Base-by-base conservation (phyloP, 1,284 basidiomycete genomes). In the Leccinum griseonigrum region DNA sequence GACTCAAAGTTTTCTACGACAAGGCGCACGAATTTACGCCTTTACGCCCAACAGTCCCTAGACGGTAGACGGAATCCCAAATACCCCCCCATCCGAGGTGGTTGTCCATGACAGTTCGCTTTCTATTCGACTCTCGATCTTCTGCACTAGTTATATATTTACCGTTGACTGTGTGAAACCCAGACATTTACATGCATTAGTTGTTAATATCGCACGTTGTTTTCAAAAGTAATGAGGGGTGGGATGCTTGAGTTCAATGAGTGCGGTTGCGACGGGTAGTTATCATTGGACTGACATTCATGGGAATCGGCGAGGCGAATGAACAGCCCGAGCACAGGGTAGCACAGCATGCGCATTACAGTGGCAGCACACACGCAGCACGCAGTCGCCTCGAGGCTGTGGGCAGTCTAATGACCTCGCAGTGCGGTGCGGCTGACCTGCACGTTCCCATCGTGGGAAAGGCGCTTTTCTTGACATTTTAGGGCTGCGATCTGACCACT, bases 11-110 rank as follows among this genome's bases (percentile, higher is more conserved):
- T 91, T 94, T 69, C 75, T 90, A 65, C 83, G 88, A 62, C 91
- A 94, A 76, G 91, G 90, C 58, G 88, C 89, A 59, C 83, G 87
- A 73, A 87, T 93, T 81, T 85, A 85, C 72, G 80, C 83, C 64
- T 82, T 84, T 64, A 75, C 74, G 56, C 72, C 72, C 56, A 75
- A 64, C 61, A 68, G 60, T 60, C 68, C 73, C 38, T 74, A 76
- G 75, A 75, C 52, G 50, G 60, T 72, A 70, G 74, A 74, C 40
- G 11, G 54, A 46, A n/a, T 32, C 11, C 53, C 43, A 32, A 29
- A 56, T 56, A 53, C n/a, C 36, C 54, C 43, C 54, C 43, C 46
- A 60, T 50, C 55, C 43, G 9, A 56, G 54, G 58, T 60, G 59
- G 63, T 65, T 63, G 60, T 63, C 58, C 62, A 56, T 55, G 55